phyloP scores from a whole-genome alignment of 192 early-diverging fungal genomes.

The Thamnidium elegans region DNA sequence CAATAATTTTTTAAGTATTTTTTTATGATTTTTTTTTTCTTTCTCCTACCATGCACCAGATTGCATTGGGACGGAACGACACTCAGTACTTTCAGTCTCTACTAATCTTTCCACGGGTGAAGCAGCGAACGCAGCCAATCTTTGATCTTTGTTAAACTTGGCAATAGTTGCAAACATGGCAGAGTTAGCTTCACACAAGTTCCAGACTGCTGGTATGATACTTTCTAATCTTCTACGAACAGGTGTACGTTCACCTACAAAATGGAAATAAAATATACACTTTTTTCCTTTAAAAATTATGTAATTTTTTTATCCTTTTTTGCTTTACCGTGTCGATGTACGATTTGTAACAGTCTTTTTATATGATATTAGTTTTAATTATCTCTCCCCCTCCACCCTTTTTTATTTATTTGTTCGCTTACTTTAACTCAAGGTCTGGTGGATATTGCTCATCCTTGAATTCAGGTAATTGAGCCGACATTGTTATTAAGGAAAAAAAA shows the following conservation, averaged over 20 bases:
- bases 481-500: not conserved
- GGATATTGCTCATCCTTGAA: slow-evolving; percentile 23
- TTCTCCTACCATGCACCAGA: slow-evolving; percentile 17
- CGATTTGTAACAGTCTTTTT: slow-evolving; percentile 35
- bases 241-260: slow-evolving; percentile 43
- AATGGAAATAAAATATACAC: not conserved
- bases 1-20: not conserved
- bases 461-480: slow-evolving; percentile 31
- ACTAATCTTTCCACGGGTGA: slow-evolving; percentile 22
- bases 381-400: not conserved
- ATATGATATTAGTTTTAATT: not conserved
- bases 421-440: slow-evolving; percentile 27
- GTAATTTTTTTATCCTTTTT: not conserved
- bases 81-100: slow-evolving; percentile 10
- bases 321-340: slow-evolving; percentile 43
- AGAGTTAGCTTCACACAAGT: slow-evolving; percentile 33
- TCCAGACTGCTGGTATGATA: slow-evolving; percentile 36
- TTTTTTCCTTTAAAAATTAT: not conserved
- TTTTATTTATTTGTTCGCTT: too few relatives aligned
- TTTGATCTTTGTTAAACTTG: slow-evolving; percentile 6
- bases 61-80: not conserved
- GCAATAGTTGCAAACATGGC: slow-evolving; percentile 30
- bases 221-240: slow-evolving; percentile 29
- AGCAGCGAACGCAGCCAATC: not conserved
- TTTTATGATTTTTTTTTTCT: not conserved